Conservation (phyloP, 345 rosid species). For the Mercurialis annua region DNA sequence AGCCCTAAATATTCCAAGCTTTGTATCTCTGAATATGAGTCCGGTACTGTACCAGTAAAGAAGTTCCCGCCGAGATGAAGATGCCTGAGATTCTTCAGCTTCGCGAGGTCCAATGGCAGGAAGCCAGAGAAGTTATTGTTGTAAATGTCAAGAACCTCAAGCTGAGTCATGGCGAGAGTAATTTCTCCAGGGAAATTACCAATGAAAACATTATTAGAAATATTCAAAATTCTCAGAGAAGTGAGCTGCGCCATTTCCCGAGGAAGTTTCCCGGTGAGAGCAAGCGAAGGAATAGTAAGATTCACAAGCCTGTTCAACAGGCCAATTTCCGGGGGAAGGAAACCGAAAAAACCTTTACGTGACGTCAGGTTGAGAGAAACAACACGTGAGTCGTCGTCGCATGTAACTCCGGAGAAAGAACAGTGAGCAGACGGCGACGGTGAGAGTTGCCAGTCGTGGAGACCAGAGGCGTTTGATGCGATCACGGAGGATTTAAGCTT, state of each 20-base stretch:
- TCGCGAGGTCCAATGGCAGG: constrained; percentile 49
- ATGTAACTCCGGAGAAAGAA: constrained; percentile 72
- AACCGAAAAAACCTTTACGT: constrained; percentile 41
- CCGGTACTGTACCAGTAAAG: constrained; percentile 70
- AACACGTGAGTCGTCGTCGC: constrained; percentile 50
- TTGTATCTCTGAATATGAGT: constrained; percentile 56
- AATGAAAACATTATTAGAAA: constrained; percentile 53
- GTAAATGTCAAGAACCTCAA: constrained; percentile 57
- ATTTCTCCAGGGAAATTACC: constrained; percentile 63
- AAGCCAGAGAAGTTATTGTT: constrained; percentile 64
- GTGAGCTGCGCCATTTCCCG: constrained; percentile 51
- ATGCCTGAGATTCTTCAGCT: constrained; percentile 51
- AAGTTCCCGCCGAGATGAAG: constrained; percentile 71
- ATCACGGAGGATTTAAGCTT: constrained; percentile 61
- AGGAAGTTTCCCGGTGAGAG: constrained; percentile 62
- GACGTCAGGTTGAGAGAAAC: constrained; percentile 57
- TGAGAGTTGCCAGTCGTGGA: constrained; percentile 61
- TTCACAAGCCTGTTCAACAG: constrained; percentile 49
- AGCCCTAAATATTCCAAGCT: constrained; percentile 68
- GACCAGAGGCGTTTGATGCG: constrained; percentile 52
- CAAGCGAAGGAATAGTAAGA: constrained; percentile 47
- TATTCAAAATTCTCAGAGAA: constrained; percentile 50
- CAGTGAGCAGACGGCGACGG: constrained; percentile 56
- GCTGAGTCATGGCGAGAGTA: constrained; percentile 43
- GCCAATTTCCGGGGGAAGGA: constrained; percentile 70